Evolutionary conservation across 768 basidiomycete species (phyloP), one percentile per base, ranked within the genome.

Genomic region (Boletus fagicola): DNA sequence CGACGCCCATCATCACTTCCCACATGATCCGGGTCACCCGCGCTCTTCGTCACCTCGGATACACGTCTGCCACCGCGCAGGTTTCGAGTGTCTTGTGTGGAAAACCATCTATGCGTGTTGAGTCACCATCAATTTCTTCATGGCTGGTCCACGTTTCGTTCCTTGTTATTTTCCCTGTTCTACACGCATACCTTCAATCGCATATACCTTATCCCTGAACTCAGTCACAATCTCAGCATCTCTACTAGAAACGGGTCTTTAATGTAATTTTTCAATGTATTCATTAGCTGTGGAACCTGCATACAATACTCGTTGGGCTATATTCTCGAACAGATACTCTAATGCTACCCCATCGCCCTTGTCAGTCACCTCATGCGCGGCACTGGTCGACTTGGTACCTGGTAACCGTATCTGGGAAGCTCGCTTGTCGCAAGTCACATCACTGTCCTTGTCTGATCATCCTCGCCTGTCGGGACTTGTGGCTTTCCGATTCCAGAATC

Each of bases 211-310:
- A 59, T 51, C 62, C 52, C 43, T 42, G 26, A 50, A 43, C 38
- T 53, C 49, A 48, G 55, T 63, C 56, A 11, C 65, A 63, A 62
- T 62, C 59, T 59, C 59, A 48, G 58, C 68, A 68, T 67, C 51
- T 55, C 50, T 62, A 69, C 38, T 68, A 70, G 68, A 68, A 61
- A 58, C 66, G 57, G 30, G 57, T 31, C 46, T 59, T 68, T 60
- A 68, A 61, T 66, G 64, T 62, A 66, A 53, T 38, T 20, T 53
- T 68, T 56, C 53, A 54, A 18, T 70, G 66, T 69, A 71, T 60
- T 61, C 63, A 54, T 36, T 65, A 64, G 56, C 54, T 57, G 42
- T 49, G 57, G 57, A 59, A 57, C 57, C 47, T 56, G 62, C 54
- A 49, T 69, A 66, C 61, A 56, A 58, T 69, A 66, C 46, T 58